Evolutionary conservation across 1,139 yeast species (phyloP).

Genomic region (Kluyveromyces sp.): DNA sequence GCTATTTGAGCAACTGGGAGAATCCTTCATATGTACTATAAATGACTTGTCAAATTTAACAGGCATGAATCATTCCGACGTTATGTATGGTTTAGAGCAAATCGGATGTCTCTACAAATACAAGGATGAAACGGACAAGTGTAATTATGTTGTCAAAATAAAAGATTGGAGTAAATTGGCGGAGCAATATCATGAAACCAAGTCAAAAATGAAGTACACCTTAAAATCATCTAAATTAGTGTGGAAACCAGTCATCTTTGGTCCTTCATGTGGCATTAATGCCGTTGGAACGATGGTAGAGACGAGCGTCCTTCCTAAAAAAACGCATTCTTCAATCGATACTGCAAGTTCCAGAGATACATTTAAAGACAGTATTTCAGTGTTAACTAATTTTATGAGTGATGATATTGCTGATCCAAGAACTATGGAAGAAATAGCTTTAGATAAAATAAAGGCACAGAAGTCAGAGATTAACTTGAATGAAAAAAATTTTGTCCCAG

Average conservation of each 20-base stretch:
- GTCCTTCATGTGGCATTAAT: slow-evolving; percentile 72
- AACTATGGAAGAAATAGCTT: slow-evolving; percentile 36
- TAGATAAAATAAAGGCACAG: slow-evolving; percentile 17
- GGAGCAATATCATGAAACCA: slow-evolving; percentile 45
- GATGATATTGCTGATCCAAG: slow-evolving; percentile 61
- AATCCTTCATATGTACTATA: slow-evolving; percentile 37
- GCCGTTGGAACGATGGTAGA: slow-evolving; percentile 31
- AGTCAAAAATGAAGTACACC: slow-evolving; percentile 44
- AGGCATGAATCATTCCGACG: slow-evolving; percentile 85
- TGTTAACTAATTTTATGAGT: slow-evolving; percentile 47
- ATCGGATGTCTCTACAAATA: slow-evolving; percentile 43
- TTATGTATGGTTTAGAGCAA: slow-evolving; percentile 77
- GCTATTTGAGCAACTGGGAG: slow-evolving; percentile 7
- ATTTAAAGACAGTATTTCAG: slow-evolving; percentile 44
- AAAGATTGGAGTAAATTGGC: slow-evolving; percentile 41
- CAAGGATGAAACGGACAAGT: slow-evolving; percentile 23
- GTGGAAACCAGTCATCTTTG: slow-evolving; percentile 80
- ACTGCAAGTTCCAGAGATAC: slow-evolving; percentile 21
- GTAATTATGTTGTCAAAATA: slow-evolving; percentile 47
- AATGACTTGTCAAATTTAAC: slow-evolving; percentile 58
- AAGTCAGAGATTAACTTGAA: slow-evolving; percentile 4
- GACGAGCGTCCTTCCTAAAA: slow-evolving; percentile 15
- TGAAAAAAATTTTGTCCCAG: background rate
- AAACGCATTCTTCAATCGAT: slow-evolving; percentile 9
- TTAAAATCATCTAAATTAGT: slow-evolving; percentile 47